phyloP scores from a whole-genome alignment of 2,329 filamentous ascomycete genomes.

The Ascochyta clinopodiicola region DNA sequence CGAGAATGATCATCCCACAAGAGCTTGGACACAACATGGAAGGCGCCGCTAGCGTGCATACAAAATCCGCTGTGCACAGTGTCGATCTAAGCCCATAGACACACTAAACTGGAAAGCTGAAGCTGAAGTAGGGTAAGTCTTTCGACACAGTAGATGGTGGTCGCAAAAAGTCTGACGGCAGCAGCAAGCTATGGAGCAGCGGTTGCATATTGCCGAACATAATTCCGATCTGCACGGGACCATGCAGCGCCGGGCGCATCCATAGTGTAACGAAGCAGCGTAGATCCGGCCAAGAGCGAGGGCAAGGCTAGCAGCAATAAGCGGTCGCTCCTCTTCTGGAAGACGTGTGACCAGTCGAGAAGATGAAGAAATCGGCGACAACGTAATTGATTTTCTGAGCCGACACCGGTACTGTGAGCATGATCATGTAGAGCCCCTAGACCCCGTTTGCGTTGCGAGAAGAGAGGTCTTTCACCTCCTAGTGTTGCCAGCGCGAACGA shows the following conservation, averaged over 20 bases:
- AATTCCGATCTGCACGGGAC: not conserved
- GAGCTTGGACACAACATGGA: slow-evolving; percentile 18
- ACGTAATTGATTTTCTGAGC: not conserved
- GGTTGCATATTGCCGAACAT: not conserved
- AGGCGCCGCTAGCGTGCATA: slow-evolving; percentile 23
- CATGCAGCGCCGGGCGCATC: slow-evolving; percentile 4
- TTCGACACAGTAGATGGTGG: slow-evolving; percentile 25
- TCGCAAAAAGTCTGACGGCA: slow-evolving; percentile 25
- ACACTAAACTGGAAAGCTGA: slow-evolving; percentile 28
- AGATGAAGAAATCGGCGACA: not conserved
- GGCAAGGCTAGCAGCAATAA: slow-evolving; percentile 22
- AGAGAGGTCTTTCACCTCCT: not conserved
- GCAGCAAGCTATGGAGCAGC: slow-evolving; percentile 15
- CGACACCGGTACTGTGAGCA: not conserved
- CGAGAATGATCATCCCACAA: slow-evolving; percentile 3
- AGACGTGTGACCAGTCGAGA: slow-evolving; percentile 21
- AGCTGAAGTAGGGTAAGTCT: slow-evolving; percentile 25
- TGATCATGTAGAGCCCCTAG: not conserved
- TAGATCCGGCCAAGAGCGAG: slow-evolving; percentile 19
- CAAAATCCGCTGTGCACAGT: slow-evolving; percentile 14
- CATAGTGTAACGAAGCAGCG: slow-evolving; percentile 17
- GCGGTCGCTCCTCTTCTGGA: slow-evolving; percentile 21
- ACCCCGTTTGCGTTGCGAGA: not conserved
- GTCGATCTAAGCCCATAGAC: slow-evolving; percentile 14
- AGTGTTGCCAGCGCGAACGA: not conserved